Conservation (phyloP, 345 rosid genomes). For the Aquilaria sinensis region DNA sequence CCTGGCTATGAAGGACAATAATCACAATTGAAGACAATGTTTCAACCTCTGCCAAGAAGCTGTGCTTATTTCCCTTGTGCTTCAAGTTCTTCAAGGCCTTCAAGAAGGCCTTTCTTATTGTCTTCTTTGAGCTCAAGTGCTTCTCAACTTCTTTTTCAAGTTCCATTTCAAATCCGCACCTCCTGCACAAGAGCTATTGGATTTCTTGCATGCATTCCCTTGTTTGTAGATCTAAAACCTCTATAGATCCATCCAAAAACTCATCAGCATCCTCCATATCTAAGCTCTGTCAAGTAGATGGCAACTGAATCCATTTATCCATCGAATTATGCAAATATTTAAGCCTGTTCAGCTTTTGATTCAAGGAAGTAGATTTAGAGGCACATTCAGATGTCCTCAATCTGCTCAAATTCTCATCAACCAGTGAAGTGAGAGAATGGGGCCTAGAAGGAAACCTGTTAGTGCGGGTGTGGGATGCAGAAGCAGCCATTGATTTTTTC, state of each 20-base stretch:
- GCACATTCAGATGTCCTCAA: background rate
- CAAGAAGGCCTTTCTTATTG: constrained; percentile 29
- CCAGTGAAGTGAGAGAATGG: background rate
- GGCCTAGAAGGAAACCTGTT: constrained; percentile 2
- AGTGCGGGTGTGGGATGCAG: background rate
- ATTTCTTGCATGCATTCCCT: constrained; percentile 15
- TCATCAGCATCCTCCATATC: background rate
- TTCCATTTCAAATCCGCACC: background rate
- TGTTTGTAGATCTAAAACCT: constrained; percentile 8
- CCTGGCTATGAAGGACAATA: constrained; percentile 14
- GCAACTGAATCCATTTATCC: constrained; percentile 1
- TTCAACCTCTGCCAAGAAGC: constrained; percentile 17
- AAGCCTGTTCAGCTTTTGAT: background rate
- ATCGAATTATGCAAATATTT: constrained; percentile 1
- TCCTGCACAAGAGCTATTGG: constrained; percentile 12
- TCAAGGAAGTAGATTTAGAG: constrained; percentile 7
- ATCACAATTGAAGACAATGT: constrained; percentile 6
- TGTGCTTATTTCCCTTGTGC: constrained; percentile 10
- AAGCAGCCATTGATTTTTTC: background rate
- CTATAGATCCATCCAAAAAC: constrained; percentile 11
- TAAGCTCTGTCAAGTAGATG: background rate
- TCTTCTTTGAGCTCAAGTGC: constrained; percentile 35
- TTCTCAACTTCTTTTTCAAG: constrained; percentile 19
- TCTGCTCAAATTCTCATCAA: background rate
- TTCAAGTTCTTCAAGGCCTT: constrained; percentile 29